Conservation (phyloP, 2,329 filamentous ascomycete species). For the Penicillium verrucosum region DNA sequence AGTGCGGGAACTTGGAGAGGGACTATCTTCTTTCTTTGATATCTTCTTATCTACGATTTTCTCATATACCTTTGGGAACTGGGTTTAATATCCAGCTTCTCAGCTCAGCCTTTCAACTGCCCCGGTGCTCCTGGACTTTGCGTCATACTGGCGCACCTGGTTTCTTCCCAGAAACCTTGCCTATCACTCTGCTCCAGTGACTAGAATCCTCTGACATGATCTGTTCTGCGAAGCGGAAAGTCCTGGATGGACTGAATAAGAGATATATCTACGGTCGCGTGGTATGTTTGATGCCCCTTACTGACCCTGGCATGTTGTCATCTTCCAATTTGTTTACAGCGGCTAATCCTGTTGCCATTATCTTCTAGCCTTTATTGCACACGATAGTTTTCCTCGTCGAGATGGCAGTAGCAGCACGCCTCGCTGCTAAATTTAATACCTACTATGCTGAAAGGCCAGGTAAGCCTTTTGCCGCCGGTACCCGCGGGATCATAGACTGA, state of each 20-base stretch:
- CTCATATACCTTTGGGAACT: not conserved
- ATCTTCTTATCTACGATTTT: not conserved
- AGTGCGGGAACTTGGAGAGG: constrained; percentile 1
- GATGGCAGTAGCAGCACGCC: constrained; percentile 77
- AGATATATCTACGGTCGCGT: constrained; percentile 48
- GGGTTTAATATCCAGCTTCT: not conserved
- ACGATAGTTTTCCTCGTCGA: constrained; percentile 80
- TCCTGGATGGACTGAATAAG: constrained; percentile 46
- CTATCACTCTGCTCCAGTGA: constrained; percentile 22
- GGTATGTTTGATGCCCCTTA: constrained; percentile 29
- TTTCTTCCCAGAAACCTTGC: constrained; percentile 25
- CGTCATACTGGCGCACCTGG: constrained; percentile 39
- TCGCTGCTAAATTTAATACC: constrained; percentile 83
- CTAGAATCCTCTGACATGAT: constrained; percentile 37
- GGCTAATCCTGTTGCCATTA: constrained; percentile 14
- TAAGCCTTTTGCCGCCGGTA: constrained; percentile 42
- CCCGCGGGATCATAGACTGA: constrained; percentile 13
- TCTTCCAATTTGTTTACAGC: not conserved
- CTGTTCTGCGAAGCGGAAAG: constrained; percentile 38
- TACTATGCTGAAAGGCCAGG: constrained; percentile 89
- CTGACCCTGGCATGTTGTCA: not conserved
- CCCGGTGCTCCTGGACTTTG: constrained; percentile 25
- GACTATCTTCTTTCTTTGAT: not conserved
- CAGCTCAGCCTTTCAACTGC: not conserved
- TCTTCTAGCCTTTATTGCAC: constrained; percentile 76